Conservation (phyloP, 306 rosid species). For the Lathyrus sativus region DNA sequence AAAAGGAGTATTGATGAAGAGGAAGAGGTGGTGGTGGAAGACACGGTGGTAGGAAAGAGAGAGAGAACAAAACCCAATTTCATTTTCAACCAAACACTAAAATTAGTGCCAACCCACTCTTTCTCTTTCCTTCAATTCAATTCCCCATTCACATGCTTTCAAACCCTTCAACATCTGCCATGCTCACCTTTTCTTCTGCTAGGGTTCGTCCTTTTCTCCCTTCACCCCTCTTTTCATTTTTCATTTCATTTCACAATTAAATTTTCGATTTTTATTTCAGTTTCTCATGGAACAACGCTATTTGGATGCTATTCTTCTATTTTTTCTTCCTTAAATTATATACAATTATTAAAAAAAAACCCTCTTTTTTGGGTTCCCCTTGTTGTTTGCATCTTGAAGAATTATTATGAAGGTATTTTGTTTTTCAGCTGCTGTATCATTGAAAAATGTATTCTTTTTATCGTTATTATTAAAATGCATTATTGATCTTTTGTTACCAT, state of each 20-base stretch:
- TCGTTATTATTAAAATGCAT: not conserved
- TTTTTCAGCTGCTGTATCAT: slow-evolving; percentile 26
- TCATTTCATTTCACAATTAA: not conserved
- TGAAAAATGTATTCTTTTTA: not conserved
- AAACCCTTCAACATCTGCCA: slow-evolving; percentile 61
- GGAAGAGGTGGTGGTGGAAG: slow-evolving; percentile 40
- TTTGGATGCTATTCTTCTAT: not conserved
- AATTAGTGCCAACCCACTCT: slow-evolving; percentile 45
- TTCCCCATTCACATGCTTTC: slow-evolving; percentile 46
- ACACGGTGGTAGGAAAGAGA: slow-evolving; percentile 31
- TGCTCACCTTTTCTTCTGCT: slow-evolving; percentile 64
- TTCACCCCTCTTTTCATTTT: not conserved
- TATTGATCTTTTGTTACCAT: slow-evolving; percentile 2
- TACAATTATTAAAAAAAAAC: not conserved
- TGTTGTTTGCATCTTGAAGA: slow-evolving; percentile 6
- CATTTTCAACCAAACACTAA: slow-evolving; percentile 40
- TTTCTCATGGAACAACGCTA: slow-evolving; percentile 1
- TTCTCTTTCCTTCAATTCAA: not conserved
- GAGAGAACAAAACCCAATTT: slow-evolving; percentile 1
- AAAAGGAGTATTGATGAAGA: slow-evolving; percentile 5
- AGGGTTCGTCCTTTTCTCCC: slow-evolving; percentile 48
- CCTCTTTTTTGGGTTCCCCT: not conserved
- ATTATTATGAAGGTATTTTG: slow-evolving; percentile 12
- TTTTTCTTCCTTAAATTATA: not conserved
- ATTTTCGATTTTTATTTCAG: slow-evolving; percentile 1